phyloP scores from a whole-genome alignment of 148 eudicot genomes.

The Rhododendron vialii region DNA sequence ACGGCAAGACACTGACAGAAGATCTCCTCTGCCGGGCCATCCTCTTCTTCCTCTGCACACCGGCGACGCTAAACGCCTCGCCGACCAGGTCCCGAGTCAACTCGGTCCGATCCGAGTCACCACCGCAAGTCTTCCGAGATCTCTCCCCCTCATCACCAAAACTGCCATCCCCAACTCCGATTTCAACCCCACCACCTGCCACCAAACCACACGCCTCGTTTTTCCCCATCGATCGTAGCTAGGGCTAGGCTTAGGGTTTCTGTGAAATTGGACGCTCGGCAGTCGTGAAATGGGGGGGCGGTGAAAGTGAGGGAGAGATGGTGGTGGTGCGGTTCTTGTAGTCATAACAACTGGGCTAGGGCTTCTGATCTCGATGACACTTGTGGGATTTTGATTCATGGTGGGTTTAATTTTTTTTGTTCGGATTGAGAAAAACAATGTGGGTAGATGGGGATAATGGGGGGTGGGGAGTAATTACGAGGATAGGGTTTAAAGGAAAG shows the following conservation, averaged over 20 bases:
- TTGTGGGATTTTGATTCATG: constrained; percentile 29
- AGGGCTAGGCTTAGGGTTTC: background rate
- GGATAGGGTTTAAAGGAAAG: no score
- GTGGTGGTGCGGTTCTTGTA: background rate
- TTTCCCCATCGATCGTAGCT: constrained; percentile 11
- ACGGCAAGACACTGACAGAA: constrained; percentile 7
- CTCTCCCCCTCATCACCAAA: background rate
- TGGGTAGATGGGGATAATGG: background rate
- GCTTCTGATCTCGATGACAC: constrained; percentile 15
- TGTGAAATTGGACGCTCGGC: constrained; percentile 13
- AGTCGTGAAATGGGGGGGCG: constrained; percentile 12
- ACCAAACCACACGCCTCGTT: constrained; percentile 22
- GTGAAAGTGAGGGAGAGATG: background rate
- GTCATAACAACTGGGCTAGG: background rate
- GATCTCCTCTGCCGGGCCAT: constrained; percentile 19
- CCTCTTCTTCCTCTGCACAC: constrained; percentile 24
- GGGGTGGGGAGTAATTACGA: background rate
- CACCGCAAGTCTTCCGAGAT: background rate
- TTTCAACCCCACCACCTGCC: constrained; percentile 14
- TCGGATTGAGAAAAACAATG: background rate
- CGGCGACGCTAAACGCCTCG: background rate
- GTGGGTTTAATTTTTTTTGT: background rate
- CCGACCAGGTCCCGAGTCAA: background rate
- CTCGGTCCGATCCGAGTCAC: background rate
- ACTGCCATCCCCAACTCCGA: background rate